These are phyloP conservation scores for Paracorniculantispora psalliotae DNA, from an alignment of 2,329 filamentous ascomycete genomes.

Conservation along the genomic window DNA sequence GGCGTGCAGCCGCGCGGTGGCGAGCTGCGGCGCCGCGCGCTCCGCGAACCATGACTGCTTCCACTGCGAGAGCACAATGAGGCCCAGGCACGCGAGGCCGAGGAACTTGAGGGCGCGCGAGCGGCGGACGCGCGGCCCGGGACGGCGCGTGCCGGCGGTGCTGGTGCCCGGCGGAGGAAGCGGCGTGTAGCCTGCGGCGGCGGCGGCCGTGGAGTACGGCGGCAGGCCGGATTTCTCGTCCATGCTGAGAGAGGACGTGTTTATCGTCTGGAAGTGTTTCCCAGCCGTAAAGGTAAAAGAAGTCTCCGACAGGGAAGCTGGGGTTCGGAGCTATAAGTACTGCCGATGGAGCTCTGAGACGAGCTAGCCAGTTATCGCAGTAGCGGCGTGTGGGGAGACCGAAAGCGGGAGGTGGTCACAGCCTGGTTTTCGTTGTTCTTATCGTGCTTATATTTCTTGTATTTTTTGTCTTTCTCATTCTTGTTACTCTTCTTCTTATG, in stretches of 20 bases:
- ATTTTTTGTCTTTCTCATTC: background rate
- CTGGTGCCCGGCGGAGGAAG: slow-evolving; percentile 16
- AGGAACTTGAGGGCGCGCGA: slow-evolving; percentile 40
- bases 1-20: slow-evolving; percentile 45
- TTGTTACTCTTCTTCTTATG: background rate
- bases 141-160: slow-evolving; percentile 18
- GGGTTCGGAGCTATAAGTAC: background rate
- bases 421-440: background rate
- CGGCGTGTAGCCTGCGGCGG: slow-evolving; percentile 14
- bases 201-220: slow-evolving; percentile 6
- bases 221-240: slow-evolving; percentile 15
- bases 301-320: background rate
- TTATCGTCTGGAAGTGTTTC: background rate
- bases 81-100: slow-evolving; percentile 42
- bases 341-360: background rate
- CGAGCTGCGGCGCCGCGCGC: slow-evolving; percentile 35
- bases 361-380: background rate
- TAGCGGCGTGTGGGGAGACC: background rate
- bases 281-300: background rate
- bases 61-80: slow-evolving; percentile 48
- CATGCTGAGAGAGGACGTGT: background rate
- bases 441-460: background rate
- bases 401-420: background rate
- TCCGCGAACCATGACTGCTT: slow-evolving; percentile 32
- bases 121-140: slow-evolving; percentile 30